Evolutionary conservation across 1,284 basidiomycete genomes (phyloP).

Genomic region (Sporisorium graminicola): DNA sequence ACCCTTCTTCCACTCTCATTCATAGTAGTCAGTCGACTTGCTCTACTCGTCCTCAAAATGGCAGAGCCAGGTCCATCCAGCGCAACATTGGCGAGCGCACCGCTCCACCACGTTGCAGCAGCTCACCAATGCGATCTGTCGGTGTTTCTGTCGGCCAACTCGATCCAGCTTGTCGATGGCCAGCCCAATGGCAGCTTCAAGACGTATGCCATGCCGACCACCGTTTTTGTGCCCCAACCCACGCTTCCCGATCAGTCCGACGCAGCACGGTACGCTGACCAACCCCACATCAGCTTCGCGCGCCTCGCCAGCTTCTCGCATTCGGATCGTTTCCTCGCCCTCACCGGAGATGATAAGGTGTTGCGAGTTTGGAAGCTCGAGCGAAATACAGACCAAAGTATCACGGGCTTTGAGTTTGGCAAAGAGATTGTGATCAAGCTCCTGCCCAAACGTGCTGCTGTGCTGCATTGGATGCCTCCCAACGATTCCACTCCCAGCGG

Average conservation of each 20-base stretch:
- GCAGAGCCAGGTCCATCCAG: constrained; percentile 43
- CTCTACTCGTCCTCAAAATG: constrained; percentile 19
- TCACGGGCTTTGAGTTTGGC: constrained; percentile 39
- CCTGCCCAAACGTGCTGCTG: constrained; percentile 62
- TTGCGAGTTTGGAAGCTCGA: constrained; percentile 58
- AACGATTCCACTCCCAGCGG: constrained; percentile 20
- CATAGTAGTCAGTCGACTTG: neutral
- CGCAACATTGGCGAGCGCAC: constrained; percentile 33
- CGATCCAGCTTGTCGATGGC: constrained; percentile 41
- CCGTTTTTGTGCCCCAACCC: constrained; percentile 48
- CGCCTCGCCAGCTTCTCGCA: constrained; percentile 58
- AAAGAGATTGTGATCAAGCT: constrained; percentile 55
- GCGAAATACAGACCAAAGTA: constrained; percentile 7
- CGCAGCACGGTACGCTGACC: constrained; percentile 35
- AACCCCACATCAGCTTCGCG: constrained; percentile 54
- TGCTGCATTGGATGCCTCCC: constrained; percentile 54
- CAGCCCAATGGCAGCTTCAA: constrained; percentile 20
- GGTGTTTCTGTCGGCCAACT: constrained; percentile 49
- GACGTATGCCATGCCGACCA: constrained; percentile 37
- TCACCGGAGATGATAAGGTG: constrained; percentile 66
- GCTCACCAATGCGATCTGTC: constrained; percentile 34
- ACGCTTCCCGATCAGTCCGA: constrained; percentile 51
- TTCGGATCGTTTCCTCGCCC: constrained; percentile 52
- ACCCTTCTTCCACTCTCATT: neutral
- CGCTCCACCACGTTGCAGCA: constrained; percentile 39